These are phyloP conservation scores for Prunus kanzakura DNA, from an alignment of 306 rosid species.

Conservation along the genomic window DNA sequence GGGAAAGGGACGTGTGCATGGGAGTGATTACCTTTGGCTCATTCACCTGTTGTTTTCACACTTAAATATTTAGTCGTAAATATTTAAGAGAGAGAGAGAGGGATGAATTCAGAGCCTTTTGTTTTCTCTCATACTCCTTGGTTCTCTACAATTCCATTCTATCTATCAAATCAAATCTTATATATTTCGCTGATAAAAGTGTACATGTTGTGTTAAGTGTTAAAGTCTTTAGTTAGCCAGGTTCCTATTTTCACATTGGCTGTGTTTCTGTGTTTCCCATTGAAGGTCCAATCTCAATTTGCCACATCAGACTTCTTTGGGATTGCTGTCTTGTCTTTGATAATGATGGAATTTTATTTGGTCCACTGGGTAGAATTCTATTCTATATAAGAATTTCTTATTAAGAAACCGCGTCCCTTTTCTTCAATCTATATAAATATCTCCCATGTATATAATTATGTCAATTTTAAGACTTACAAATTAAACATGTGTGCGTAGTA, in stretches of 20 bases:
- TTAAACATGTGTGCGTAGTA: not conserved
- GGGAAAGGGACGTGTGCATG: constrained; percentile 97
- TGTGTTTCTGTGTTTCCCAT: not conserved
- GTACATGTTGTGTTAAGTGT: not conserved
- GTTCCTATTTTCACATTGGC: not conserved
- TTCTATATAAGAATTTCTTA: not conserved
- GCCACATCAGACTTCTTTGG: not conserved
- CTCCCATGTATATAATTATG: not conserved
- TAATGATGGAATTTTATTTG: not conserved
- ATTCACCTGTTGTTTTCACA: constrained; percentile 81
- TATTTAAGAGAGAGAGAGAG: constrained; percentile 7
- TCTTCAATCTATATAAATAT: not conserved
- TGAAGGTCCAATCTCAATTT: not conserved
- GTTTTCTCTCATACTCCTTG: constrained; percentile 35
- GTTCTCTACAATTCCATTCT: constrained; percentile 59
- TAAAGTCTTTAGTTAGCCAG: not conserved
- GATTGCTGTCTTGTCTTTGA: constrained; percentile 3
- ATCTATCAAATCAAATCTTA: constrained; percentile 8
- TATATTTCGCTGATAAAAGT: constrained; percentile 15
- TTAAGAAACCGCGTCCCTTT: not conserved
- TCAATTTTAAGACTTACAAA: not conserved
- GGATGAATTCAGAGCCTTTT: constrained; percentile 19
- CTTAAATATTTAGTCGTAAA: constrained; percentile 32
- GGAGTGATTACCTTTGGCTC: constrained; percentile 77
- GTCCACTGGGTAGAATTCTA: not conserved